Evolutionary conservation across 495 filamentous ascomycete genomes (phyloP), one percentile per base, ranked within the genome.

Genomic region (Lophiostoma macrostomum): DNA sequence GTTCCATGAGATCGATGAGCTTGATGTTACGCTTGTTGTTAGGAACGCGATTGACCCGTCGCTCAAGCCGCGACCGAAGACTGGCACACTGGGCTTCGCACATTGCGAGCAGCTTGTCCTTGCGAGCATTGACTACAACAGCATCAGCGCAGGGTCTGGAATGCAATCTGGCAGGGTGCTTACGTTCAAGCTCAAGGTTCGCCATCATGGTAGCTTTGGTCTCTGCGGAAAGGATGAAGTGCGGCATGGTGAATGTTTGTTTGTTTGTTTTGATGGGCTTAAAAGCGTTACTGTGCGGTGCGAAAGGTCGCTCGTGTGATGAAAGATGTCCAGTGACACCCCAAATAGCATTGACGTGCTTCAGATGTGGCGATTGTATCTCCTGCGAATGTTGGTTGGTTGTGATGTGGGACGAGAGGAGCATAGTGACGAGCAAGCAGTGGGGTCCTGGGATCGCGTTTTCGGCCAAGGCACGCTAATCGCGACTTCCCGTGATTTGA

Each of bases 11-110:
- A 24, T 95, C 91, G 45, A 83, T 84, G 80, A 99, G 91, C 36
- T 79, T 96, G 25, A 78, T 79, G 61, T 84, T 86, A 47, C 93
- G 84, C 51, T 95, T 70, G 12, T 83, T 80, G 31, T 80, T 75
- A 6, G 93, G 93, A 37, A 99, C 90, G 37, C 93, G 87, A 65
- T 96, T 95, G 69, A 99, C 78, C 67, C 93, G 88, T 69, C 95
- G 86, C 73, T 97, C 91, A 24, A 99, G 84, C 32, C 93, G 85
- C 38, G 89, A 82, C 34, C 84, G 80, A 11, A 97, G 78, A 53
- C 86, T 86, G 65, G 88, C 84, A 11, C 88, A 85, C 69, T 95
- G 90, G 28, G 94, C 75, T 27, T 84, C 84, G 73, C 94, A 96
- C 69, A 94, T 90, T 3, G 91, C 84, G 56, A 91, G 85, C 22